Evolutionary conservation across 148 eudicot species (phyloP), one percentile per base, ranked within the genome.

Genomic region (Rhododendron henanense): DNA sequence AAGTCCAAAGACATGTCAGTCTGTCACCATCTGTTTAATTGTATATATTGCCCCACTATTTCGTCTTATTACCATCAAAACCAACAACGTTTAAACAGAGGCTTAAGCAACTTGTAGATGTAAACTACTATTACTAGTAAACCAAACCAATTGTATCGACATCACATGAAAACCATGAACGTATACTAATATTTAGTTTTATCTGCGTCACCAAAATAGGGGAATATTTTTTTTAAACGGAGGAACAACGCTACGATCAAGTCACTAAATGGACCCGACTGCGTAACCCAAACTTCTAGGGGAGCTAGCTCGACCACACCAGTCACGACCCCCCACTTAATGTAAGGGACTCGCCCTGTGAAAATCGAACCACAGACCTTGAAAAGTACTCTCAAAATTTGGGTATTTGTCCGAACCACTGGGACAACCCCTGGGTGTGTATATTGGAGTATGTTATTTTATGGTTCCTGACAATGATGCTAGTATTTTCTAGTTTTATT

Each of bases 1-100:
- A 73, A 89, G 81, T 71, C 5, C 19, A 13, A 84, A 63, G 61
- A 82, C 87, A 81, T 76, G 88, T 84, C 88, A 50, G 87, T 71
- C 85, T 86, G 87, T 86, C 85, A 81, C 84, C 87, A 71, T 81
- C 21, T 37, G 28, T 50, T 28, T 16, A 15, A 11, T 51, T 55
- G 16, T 55, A 14, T 55, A 50, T 73, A 73, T 73, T 15, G 35
- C 79, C 47, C 44, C 47, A 35, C 48, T 7, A 4, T 28, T 67
- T 28, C 74, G 75, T 69, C 75, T 69, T 69, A 69, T 14, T 71
- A 71, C 76, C 76, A 71, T 71, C 0, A 71, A 67, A 69, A 28
- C 37, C 37, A 69, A 69, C 37, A 28, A 10, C 74, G 14, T 10
- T 10, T 69, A 69, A 11, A 28, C 4, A 25, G 25, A 10, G 16